Percentiles rank a stretch among this genome's conserved stretches.
Conservation (phyloP, 2,329 filamentous ascomycete genomes). For the Thermomyces lanuginosus region DNA sequence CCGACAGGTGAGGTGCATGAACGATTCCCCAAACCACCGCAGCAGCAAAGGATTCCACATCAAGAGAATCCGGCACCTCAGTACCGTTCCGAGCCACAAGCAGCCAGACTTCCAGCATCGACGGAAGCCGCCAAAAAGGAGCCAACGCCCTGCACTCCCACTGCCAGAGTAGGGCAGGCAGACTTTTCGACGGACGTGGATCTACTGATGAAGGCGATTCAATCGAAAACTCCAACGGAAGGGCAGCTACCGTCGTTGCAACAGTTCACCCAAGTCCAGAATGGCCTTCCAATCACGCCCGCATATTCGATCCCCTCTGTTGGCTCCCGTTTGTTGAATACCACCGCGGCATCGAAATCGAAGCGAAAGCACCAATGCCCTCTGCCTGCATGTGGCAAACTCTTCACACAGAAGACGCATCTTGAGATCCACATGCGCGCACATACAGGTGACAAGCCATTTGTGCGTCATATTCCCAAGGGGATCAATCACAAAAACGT, state of each 20-base stretch:
- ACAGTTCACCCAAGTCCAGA: constrained; percentile 15
- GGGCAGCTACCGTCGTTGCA: constrained; percentile 17
- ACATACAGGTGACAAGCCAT: constrained; percentile 82
- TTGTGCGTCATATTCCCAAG: constrained; percentile 42
- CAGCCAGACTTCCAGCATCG: constrained; percentile 1
- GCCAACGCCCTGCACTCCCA: too few species aligned
- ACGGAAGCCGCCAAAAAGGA: too few species aligned
- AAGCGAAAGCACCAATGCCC: constrained; percentile 57
- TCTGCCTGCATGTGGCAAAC: constrained; percentile 58
- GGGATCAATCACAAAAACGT: background rate
- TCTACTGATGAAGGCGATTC: constrained; percentile 74
- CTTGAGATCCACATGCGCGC: constrained; percentile 75
- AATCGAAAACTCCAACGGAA: constrained; percentile 29
- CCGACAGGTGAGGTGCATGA: too few species aligned
- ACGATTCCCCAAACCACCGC: constrained; percentile 1
- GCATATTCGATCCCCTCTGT: constrained; percentile 12
- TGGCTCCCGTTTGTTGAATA: constrained; percentile 15
- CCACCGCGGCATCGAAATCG: constrained; percentile 18
- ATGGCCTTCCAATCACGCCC: constrained; percentile 8
- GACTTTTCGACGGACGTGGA: constrained; percentile 72
- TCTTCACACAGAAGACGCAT: constrained; percentile 83
- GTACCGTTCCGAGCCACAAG: background rate
- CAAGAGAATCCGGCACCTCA: constrained; percentile 1
- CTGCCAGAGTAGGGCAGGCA: constrained; percentile 32
- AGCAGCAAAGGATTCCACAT: background rate